A percentile compares a stretch with the other conserved stretches of the same genome.
These are phyloP conservation scores for Arabis alpina DNA, from an alignment of 345 rosid species.

Conservation along the genomic window DNA sequence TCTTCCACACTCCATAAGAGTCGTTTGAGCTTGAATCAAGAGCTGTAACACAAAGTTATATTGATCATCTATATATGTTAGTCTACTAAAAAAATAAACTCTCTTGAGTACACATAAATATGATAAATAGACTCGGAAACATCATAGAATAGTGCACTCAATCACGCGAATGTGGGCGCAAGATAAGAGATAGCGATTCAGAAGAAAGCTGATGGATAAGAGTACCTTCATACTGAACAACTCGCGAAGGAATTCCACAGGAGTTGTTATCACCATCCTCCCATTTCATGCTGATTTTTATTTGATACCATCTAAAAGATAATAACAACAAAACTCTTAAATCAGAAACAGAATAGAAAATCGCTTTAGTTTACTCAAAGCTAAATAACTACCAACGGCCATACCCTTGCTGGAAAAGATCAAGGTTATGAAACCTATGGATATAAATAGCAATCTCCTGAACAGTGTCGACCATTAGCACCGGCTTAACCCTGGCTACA, in stretches of 20 bases:
- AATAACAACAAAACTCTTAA: not conserved
- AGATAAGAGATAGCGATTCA: not conserved
- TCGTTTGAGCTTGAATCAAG: slow-evolving; percentile 69
- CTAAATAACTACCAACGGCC: not conserved
- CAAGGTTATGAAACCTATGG: slow-evolving; percentile 51
- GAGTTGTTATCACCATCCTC: slow-evolving; percentile 60
- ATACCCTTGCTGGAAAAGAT: slow-evolving; percentile 91
- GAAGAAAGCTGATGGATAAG: slow-evolving; percentile 11
- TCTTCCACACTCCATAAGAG: slow-evolving; percentile 79
- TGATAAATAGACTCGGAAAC: slow-evolving; percentile 3
- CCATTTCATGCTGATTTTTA: slow-evolving; percentile 85
- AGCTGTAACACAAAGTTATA: slow-evolving; percentile 53
- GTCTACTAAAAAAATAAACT: not conserved
- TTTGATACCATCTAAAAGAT: slow-evolving; percentile 82
- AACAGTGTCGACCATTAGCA: slow-evolving; percentile 69
- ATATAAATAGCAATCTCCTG: slow-evolving; percentile 84
- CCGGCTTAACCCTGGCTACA: slow-evolving; percentile 55
- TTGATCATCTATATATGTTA: slow-evolving; percentile 10
- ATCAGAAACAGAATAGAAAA: not conserved
- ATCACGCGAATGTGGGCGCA: not conserved
- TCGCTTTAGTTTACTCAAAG: not conserved
- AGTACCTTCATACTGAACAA: slow-evolving; percentile 95
- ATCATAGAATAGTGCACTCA: not conserved
- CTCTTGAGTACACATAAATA: not conserved
- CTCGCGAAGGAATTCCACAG: slow-evolving; percentile 77